phyloP scores from a whole-genome alignment of 306 rosid species.

The Lablab purpureus region DNA sequence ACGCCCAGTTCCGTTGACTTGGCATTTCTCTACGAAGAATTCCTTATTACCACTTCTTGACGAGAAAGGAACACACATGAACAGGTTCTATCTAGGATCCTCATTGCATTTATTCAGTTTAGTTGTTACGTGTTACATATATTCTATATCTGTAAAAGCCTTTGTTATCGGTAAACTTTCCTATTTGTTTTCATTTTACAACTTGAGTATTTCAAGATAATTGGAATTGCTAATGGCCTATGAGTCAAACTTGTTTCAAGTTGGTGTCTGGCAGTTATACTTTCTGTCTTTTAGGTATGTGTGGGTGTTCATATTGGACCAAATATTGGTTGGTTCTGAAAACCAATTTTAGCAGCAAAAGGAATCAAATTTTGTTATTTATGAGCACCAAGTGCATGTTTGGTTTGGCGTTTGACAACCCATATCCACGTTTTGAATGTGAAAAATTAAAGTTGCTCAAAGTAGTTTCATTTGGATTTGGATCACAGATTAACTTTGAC shows the following conservation, averaged over 20 bases:
- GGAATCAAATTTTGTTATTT: slow-evolving; percentile 29
- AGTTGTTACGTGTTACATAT: slow-evolving; percentile 31
- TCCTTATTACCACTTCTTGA: slow-evolving; percentile 85
- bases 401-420: too few relatives aligned
- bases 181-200: slow-evolving; percentile 37
- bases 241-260: slow-evolving; percentile 33
- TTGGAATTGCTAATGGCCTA: slow-evolving; percentile 30
- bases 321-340: neutral
- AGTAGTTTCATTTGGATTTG: too few relatives aligned
- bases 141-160: slow-evolving; percentile 21
- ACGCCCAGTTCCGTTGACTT: slow-evolving; percentile 95
- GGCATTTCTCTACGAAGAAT: slow-evolving; percentile 89
- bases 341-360: neutral
- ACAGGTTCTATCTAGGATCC: slow-evolving; percentile 62
- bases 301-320: slow-evolving; percentile 1
- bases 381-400: neutral
- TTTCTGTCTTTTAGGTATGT: neutral
- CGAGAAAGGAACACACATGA: slow-evolving; percentile 80
- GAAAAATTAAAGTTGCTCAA: too few relatives aligned
- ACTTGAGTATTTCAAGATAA: slow-evolving; percentile 21
- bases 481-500: too few relatives aligned
- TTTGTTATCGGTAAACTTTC: slow-evolving; percentile 1
- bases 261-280: slow-evolving; percentile 23
- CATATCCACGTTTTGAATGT: too few relatives aligned
- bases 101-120: slow-evolving; percentile 33